These are phyloP conservation scores for Didymella segeticola DNA, from an alignment of 2,329 filamentous ascomycete genomes.

Conservation along the genomic window DNA sequence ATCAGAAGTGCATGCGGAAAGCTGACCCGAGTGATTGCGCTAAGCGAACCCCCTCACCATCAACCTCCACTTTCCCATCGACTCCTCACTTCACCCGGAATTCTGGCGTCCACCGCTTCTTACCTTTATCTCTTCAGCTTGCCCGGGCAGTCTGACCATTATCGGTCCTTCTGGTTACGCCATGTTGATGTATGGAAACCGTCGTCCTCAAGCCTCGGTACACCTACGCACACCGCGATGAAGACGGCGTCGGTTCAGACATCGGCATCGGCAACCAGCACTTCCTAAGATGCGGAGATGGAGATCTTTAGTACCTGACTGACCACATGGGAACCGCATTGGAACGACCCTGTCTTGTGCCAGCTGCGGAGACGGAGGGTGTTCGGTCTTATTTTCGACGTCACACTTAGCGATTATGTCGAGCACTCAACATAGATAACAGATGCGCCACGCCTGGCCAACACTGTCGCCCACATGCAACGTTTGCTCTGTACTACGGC, in stretches of 20 bases:
- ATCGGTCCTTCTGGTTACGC: slow-evolving; percentile 3
- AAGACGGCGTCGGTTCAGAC: not conserved
- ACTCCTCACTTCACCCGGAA: slow-evolving; percentile 10
- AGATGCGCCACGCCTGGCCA: not conserved
- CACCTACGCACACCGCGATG: not conserved
- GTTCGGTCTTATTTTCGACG: slow-evolving; percentile 6
- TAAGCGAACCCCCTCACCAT: slow-evolving; percentile 15
- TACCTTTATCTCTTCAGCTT: not conserved
- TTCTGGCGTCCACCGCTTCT: slow-evolving; percentile 6
- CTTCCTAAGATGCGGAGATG: not conserved
- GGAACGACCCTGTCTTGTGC: not conserved
- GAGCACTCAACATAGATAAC: slow-evolving; percentile 4
- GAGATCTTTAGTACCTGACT: not conserved
- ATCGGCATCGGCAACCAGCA: not conserved
- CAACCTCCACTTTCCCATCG: slow-evolving; percentile 16
- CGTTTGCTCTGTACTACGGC: not conserved
- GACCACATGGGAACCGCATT: not conserved
- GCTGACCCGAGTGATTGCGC: not conserved
- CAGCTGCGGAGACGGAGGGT: not conserved
- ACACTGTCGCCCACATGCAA: not conserved
- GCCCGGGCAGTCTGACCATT: not conserved
- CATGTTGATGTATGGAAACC: not conserved
- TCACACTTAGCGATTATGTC: not conserved
- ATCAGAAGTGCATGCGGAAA: not conserved
- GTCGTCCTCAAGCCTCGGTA: not conserved